Evolutionary conservation across 2,329 filamentous ascomycete species (phyloP), one percentile per base, ranked within the genome.

Genomic region (Trichophyton mentagrophytes): DNA sequence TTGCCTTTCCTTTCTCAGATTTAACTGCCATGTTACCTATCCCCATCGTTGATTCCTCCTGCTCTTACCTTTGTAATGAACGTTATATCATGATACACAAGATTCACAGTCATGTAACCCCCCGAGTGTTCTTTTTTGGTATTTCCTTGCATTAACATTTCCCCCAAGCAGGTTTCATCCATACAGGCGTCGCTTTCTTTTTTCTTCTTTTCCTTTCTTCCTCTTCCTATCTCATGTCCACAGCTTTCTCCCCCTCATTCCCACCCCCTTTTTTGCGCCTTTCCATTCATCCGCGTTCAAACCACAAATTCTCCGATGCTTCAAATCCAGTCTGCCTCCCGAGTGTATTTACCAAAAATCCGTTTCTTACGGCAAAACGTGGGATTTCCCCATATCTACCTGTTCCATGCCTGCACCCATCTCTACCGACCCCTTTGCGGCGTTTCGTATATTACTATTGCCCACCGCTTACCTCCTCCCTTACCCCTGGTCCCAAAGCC

Each of bases 81-180:
- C 60, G 38, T 62, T 64, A 53, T 53, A 53, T 65, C 62, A 75
- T 69, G 74, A 75, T 74, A 74, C 72, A 72, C 67, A 73, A 76
- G 74, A 77, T 76, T 73, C 74, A 76, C 74, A 71, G 65, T 77
- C 74, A 76, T 76, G 74, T 77, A 77, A 68, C 69, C 72, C 72
- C 70, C 66, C 58, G 64, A 61, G 58, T 20, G 17, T 40, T 33
- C 30, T 38, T 64, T 56, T 60, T 60, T 62, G 53, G 53, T 57
- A 57, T 57, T 57, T 57, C 53, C 11, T 57, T 57, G 53, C 53
- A 42, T 42, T 22, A 33, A 53, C 47, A 33, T 53, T 9, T 53
- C n/a, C 47, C 27, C 47, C 47, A 30, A 53, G 47, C 47, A 53
- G 47, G 47, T 53, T 33, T 33, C 27, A 47, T 53, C 30, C 47